Evolutionary conservation across 106 monocot genomes (phyloP), one percentile per base, ranked within the genome.

Genomic region (Alisma plantagoaquatica): DNA sequence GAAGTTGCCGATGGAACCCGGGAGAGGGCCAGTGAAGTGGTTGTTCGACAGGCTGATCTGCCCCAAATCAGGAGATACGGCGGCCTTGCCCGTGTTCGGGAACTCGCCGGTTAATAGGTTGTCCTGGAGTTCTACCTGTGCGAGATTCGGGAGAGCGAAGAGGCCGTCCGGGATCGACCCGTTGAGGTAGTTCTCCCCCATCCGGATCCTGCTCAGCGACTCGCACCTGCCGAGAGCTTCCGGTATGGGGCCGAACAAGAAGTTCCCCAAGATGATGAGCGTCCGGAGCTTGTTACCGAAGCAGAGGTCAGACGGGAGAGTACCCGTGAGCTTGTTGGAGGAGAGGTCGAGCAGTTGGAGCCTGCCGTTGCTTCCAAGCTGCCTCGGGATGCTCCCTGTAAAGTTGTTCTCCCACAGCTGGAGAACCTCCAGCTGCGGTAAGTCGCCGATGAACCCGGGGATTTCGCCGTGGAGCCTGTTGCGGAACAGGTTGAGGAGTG

Each of bases 331-430:
- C 60, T 70, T 69, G 52, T 85, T 85, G 18, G 70, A 67, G 0
- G 73, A 70, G 15, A 85, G 49, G 35, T 85, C 85, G 2, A 85
- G 58, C 12, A 76, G 57, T 70, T 70, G 79, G 26, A 73, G 62
- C 53, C 33, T 61, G 14, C 72, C 76, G 35, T 64, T 85, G 31
- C 23, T 54, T 15, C 85, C 85, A 6, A 85, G 67, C 41, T 31
- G 61, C 27, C 49, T 35, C 2, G 79, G 79, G 29, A 86, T 70
- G 33, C 29, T 51, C 2, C 86, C 86, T 18, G 80, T 80, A 61
- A 86, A 80, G 67, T 86, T 86, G 59, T 86, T 86, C 55, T 80
- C 80, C 76, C 80, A 86, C 8, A 93, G 61, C 70, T 93, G 92
- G 23, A 85, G 66, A 51, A 85, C 84, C 52, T 85, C 66, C 16